A percentile compares a stretch with the other conserved stretches of the same genome.
phyloP scores from a whole-genome alignment of 148 eudicot species.

The Polygonum aviculare region DNA sequence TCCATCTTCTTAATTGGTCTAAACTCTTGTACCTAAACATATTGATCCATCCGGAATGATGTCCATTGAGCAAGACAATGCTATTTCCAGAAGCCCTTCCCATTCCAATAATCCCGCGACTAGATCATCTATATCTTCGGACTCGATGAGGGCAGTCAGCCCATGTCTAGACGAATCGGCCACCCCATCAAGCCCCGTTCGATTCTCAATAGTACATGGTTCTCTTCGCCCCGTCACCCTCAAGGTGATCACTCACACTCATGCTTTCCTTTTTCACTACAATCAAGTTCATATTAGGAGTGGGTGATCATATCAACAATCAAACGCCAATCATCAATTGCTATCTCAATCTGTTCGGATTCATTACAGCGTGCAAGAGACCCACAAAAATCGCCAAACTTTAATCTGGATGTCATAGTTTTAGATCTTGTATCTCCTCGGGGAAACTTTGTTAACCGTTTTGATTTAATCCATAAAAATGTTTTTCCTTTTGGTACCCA shows the following conservation, averaged over 20 bases:
- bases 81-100: conserved; percentile 13
- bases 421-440: too few species aligned
- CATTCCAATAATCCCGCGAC: conserved; percentile 15
- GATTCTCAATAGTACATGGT: conserved; percentile 36
- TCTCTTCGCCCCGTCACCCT: conserved; percentile 50
- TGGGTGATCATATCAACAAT: too few species aligned
- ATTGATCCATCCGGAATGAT: conserved; percentile 24
- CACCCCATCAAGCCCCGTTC: conserved; percentile 6
- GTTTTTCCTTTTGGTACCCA: too few species aligned
- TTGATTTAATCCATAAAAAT: too few species aligned
- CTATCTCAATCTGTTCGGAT: too few species aligned
- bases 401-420: too few species aligned
- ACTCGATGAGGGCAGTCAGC: conserved; percentile 26
- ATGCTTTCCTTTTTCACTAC: neutral
- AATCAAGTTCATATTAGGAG: too few species aligned
- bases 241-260: conserved; percentile 28
- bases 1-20: neutral
- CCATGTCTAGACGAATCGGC: conserved; percentile 29
- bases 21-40: neutral
- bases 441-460: too few species aligned
- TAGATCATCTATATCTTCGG: conserved; percentile 12
- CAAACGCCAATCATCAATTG: too few species aligned
- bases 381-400: too few species aligned
- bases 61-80: conserved; percentile 45
- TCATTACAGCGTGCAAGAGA: too few species aligned